These are phyloP conservation scores for Pyrenophora seminiperda DNA, from an alignment of 2,329 filamentous ascomycete genomes.

Conservation along the genomic window DNA sequence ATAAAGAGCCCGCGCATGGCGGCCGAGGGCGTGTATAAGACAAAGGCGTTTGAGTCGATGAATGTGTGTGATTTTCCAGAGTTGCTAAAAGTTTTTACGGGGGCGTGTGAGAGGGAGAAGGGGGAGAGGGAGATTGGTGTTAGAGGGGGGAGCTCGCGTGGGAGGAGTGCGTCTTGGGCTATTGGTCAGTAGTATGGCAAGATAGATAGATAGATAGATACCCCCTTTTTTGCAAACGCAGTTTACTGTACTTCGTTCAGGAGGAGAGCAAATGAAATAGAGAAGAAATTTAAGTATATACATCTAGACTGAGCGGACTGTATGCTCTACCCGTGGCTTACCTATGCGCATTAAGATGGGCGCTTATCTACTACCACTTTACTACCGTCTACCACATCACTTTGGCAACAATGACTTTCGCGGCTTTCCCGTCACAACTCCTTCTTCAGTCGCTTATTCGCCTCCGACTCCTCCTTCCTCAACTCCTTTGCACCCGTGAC, in stretches of 20 bases:
- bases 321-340: slow-evolving; percentile 1
- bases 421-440: slow-evolving; percentile 39
- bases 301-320: slow-evolving; percentile 7
- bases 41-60: slow-evolving; percentile 58
- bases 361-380: neutral
- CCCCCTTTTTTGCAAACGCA: neutral
- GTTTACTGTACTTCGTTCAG: too few species aligned
- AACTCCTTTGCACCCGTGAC: slow-evolving; percentile 47
- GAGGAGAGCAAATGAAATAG: neutral
- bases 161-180: neutral
- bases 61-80: slow-evolving; percentile 59
- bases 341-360: neutral
- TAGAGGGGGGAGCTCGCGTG: neutral
- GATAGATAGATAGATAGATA: too few species aligned
- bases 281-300: neutral
- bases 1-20: slow-evolving; percentile 63
- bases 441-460: slow-evolving; percentile 41
- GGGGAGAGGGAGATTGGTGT: neutral
- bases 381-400: neutral
- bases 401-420: neutral
- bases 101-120: slow-evolving; percentile 12
- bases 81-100: slow-evolving; percentile 30
- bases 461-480: slow-evolving; percentile 41
- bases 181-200: neutral
- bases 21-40: slow-evolving; percentile 55